Evolutionary conservation across 1,284 basidiomycete species (phyloP).

Genomic region (Rhodotorula mucilaginosa): DNA sequence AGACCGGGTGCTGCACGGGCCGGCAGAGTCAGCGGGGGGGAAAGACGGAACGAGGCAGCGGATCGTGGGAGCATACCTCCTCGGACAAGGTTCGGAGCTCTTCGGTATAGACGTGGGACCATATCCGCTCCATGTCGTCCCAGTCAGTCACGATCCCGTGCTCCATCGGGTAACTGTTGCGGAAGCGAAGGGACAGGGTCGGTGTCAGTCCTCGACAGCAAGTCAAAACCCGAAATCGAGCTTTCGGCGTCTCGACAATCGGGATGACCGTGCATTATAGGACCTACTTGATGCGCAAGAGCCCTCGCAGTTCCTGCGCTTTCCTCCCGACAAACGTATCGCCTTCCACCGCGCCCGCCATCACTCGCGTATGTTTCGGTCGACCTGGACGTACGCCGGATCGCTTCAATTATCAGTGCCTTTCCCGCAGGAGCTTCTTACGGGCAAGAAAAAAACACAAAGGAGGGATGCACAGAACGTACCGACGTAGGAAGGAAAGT

Average conservation of each 20-base stretch:
- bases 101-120: conserved; percentile 93
- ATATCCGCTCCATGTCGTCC: conserved; percentile 99
- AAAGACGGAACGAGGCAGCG: not conserved
- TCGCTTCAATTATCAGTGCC: too few relatives aligned
- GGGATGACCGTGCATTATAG: too few relatives aligned
- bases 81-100: conserved; percentile 91
- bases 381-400: conserved; percentile 59
- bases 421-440: not conserved
- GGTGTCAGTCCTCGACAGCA: not conserved
- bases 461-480: conserved; percentile 26
- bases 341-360: conserved; percentile 88
- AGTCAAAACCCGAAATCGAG: not conserved
- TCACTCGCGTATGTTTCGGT: conserved; percentile 91
- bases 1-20: conserved; percentile 79
- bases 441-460: conserved; percentile 32
- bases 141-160: conserved; percentile 70
- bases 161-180: conserved; percentile 93
- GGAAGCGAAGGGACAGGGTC: too few relatives aligned
- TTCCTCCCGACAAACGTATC: conserved; percentile 89
- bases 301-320: conserved; percentile 87
- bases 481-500: conserved; percentile 94
- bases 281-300: conserved; percentile 70
- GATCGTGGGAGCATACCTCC: conserved; percentile 62
- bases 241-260: too few relatives aligned
- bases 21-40: not conserved